Base-by-base conservation (phyloP, 106 monocot species). In the Allium sativum region DNA sequence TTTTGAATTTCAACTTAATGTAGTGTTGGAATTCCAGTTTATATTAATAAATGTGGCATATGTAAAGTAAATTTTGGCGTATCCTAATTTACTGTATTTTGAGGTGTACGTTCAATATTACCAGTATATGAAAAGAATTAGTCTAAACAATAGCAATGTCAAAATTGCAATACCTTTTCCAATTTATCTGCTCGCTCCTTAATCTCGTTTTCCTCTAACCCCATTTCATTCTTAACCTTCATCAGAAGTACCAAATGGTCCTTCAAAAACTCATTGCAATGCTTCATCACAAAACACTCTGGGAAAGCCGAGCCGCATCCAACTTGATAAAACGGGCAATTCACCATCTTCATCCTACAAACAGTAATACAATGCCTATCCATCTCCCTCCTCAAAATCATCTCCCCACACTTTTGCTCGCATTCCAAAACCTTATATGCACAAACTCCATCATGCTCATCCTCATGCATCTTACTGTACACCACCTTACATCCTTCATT, bases 351-450 rank as follows among this genome's bases (percentile, higher is more conserved):
- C 88, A 83, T 83, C 14, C 65, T 68, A 54, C 88, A 88, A 3
- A 78, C 74, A 0, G 87, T 88, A 13, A 88, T 72, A 51, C 87
- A 88, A 48, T 88, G 87, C 62, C 87, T 52, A 48, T 88, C 87
- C 87, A 88, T 88, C 68, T 88, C 87, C 57, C 74, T 56, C 71
- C 82, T 64, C 69, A 77, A 7, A 1, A 88, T 45, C 45, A 19
- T 74, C 61, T 53, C 60, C 40, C 18, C 14, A 53, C 87, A 88
- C 17, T 48, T 58, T 69, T 88, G 87, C 71, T 88, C 80, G 58
- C 87, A 88, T 1, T 31, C 61, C 20, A 83, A 17, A n/a, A 83
- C 62, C 79, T 80, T 88, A 56, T 68, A 77, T 0, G 72, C 65
- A 62, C 87, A 88, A 4, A 10, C 53, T 10, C 13, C 42, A 53